Percentiles rank a stretch among this genome's conserved stretches.
Evolutionary conservation across 306 rosid species (phyloP).

Genomic region (Gynostemma pentaphyllum): DNA sequence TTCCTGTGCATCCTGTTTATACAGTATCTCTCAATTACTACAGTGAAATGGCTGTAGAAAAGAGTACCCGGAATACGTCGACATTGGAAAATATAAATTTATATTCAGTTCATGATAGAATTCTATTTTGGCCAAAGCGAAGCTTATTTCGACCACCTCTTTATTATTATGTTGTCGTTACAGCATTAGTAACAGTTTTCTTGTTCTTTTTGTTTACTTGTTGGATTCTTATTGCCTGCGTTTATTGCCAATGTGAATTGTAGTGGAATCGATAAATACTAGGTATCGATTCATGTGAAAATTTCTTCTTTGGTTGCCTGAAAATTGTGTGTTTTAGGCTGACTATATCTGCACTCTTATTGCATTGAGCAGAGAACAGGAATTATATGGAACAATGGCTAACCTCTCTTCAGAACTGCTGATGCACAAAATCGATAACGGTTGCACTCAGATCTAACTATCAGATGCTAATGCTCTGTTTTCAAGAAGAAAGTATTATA

Average conservation of each 20-base stretch:
- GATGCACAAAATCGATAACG: constrained; percentile 13
- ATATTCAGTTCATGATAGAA: background rate
- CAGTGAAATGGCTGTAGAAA: background rate
- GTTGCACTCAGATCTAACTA: background rate
- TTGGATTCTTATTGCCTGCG: background rate
- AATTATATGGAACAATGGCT: constrained; percentile 74
- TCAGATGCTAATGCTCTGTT: background rate
- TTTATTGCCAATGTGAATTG: background rate
- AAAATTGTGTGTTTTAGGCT: background rate
- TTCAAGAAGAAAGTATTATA: background rate
- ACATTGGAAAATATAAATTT: background rate
- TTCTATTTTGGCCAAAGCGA: background rate
- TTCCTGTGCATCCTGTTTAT: background rate
- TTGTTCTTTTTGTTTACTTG: background rate
- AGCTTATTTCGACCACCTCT: too few relatives aligned
- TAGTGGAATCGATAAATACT: background rate
- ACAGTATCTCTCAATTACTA: background rate
- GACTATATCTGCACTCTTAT: constrained; percentile 10
- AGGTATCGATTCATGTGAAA: too few relatives aligned
- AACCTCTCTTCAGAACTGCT: constrained; percentile 58
- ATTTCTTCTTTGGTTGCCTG: background rate
- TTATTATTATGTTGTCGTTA: background rate
- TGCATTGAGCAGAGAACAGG: constrained; percentile 54
- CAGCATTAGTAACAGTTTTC: background rate
- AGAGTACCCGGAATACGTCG: background rate